Base-by-base conservation (phyloP, 2,329 filamentous ascomycete genomes). In the Didymella sp. region DNA sequence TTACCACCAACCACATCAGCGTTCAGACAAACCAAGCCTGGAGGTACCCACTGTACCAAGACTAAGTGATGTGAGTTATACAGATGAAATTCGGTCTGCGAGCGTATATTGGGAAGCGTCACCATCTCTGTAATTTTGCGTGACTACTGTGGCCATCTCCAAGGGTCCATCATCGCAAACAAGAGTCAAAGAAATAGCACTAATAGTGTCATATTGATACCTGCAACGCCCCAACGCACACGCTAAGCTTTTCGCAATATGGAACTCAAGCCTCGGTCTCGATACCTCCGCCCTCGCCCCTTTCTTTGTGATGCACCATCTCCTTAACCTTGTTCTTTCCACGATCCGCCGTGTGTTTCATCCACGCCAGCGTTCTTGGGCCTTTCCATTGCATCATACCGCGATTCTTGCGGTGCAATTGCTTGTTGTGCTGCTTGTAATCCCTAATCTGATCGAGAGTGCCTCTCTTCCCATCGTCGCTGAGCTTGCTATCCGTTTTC, bases 331-430 rank as follows among this genome's bases (percentile, higher is more conserved):
- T 76, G 41, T 77, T 73, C 63, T 80, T 80, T 4, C 83, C 77
- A 25, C 81, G 76, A 58, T 82, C 80, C 1, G 85, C 81, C 52
- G 85, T 85, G 35, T 86, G 83, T 67, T 85, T 84, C 56, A 88
- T 80, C 73, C 83, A 84, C 66, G 87, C 84, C 56, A 79, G 75
- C 51, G 75, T 85, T 71, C 79, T 79, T 19, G 80, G 83, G 67
- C 83, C 73, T 79, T 82, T 84, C 86, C 88, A 92, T 76, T 92
- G 89, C 89, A 92, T 92, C 37, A 89, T 70, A 0, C 89, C 89
- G 21, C 87, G 77, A 67, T 92, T 87, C 69, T 84, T 87, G 1
- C 71, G 45, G 54, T 74, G 72, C 31, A 75, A 45, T 43, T 72
- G 61, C 45, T 73, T 72, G 15, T 59, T 50, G 25, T 69, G 62